Percentiles rank a stretch among this genome's conserved stretches.
Evolutionary conservation across 2,329 filamentous ascomycete species (phyloP).

Genomic region (Xylariaceae sp.): DNA sequence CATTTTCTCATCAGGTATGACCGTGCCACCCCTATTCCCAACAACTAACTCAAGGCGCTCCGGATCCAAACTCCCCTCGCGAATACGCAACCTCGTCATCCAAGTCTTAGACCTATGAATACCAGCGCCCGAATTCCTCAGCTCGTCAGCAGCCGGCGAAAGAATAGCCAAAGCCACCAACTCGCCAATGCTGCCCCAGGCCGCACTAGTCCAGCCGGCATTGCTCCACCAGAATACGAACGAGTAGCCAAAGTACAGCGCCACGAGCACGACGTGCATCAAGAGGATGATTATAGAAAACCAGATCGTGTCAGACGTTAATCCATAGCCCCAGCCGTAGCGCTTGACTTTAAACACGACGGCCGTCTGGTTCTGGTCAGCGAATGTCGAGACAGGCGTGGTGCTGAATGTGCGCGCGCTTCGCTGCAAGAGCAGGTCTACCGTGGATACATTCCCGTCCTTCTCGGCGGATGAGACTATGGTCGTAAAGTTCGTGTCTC

Average conservation of each 20-base stretch:
- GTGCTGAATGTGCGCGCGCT: background rate
- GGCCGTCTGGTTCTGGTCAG: background rate
- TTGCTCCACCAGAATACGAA: conserved; percentile 11
- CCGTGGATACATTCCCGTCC: background rate
- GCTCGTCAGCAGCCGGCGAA: conserved; percentile 9
- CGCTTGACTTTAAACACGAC: conserved; percentile 4
- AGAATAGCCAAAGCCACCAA: conserved; percentile 5
- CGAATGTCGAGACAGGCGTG: background rate
- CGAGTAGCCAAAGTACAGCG: conserved; percentile 9
- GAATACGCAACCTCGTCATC: conserved; percentile 18
- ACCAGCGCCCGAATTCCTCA: conserved; percentile 11
- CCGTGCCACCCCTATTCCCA: background rate
- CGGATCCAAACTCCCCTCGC: background rate
- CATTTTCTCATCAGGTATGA: conserved; percentile 7
- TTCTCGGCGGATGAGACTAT: background rate
- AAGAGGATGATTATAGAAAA: conserved; percentile 21
- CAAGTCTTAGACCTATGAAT: conserved; percentile 8
- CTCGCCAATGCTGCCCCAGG: conserved; percentile 20
- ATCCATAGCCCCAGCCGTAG: conserved; percentile 22
- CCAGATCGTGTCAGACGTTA: conserved; percentile 2
- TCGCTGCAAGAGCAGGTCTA: conserved; percentile 3
- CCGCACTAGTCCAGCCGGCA: conserved; percentile 17
- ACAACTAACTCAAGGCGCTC: conserved; percentile 11
- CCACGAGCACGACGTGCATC: conserved; percentile 13
- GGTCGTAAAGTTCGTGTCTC: conserved; percentile 4